Conservation (phyloP, 2,329 filamentous ascomycete genomes). For the Trichoderma atroviride region DNA sequence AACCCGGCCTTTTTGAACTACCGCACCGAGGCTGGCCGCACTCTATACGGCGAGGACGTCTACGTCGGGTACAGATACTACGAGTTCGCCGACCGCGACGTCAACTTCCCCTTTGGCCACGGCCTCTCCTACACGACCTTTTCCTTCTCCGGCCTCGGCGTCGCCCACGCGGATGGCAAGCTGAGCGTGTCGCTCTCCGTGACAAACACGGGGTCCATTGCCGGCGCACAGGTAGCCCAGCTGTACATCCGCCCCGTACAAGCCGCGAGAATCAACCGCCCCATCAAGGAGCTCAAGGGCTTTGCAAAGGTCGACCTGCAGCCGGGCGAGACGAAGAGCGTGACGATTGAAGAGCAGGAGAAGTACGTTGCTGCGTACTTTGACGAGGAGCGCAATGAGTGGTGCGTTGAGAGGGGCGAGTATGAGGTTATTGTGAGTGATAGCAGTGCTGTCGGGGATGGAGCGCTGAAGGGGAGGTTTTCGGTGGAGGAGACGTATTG, state of each 20-base stretch:
- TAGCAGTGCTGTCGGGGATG: conserved; percentile 55
- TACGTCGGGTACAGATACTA: conserved; percentile 83
- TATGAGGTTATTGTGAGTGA: conserved; percentile 65
- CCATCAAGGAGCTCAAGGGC: conserved; percentile 66
- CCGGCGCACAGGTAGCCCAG: conserved; percentile 60
- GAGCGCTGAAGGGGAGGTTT: conserved; percentile 55
- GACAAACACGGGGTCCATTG: conserved; percentile 60
- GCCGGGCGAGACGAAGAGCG: conserved; percentile 60
- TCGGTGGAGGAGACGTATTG: conserved; percentile 63
- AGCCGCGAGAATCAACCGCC: conserved; percentile 56
- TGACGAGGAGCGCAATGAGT: conserved; percentile 67
- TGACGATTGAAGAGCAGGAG: conserved; percentile 59
- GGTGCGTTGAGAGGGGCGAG: conserved; percentile 66
- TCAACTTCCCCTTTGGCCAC: conserved; percentile 78
- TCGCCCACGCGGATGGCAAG: conserved; percentile 51
- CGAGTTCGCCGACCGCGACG: conserved; percentile 66
- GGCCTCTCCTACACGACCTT: conserved; percentile 80
- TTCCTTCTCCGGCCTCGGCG: conserved; percentile 52
- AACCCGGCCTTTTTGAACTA: conserved; percentile 79
- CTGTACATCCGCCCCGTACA: conserved; percentile 58
- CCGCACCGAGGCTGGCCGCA: conserved; percentile 67
- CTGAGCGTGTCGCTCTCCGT: conserved; percentile 55
- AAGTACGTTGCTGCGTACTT: conserved; percentile 72
- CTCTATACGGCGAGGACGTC: conserved; percentile 77
- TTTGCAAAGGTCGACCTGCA: conserved; percentile 66